A percentile compares a stretch with the other conserved stretches of the same genome.
Evolutionary conservation across 805 yeast species (phyloP).

Genomic region (Isabelozyma heimii): DNA sequence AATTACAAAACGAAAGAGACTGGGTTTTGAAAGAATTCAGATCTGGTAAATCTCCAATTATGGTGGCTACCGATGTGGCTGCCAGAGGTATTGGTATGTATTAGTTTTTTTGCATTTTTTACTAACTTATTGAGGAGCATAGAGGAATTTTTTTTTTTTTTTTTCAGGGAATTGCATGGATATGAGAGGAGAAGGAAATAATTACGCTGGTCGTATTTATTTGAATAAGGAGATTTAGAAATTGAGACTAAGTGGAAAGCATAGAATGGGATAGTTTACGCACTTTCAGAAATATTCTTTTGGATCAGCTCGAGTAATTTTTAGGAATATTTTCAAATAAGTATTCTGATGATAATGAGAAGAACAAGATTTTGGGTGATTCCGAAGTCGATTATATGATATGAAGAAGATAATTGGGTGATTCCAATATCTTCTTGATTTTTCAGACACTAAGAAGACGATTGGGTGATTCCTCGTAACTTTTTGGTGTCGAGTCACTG

Average conservation of each 20-base stretch:
- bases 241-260: not conserved
- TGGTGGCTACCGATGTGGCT: constrained; percentile 99
- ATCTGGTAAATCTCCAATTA: constrained; percentile 87
- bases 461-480: not conserved
- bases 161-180: not conserved
- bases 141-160: constrained; percentile 3
- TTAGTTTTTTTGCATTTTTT: constrained; percentile 11
- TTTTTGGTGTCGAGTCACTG: not conserved
- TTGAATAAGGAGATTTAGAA: not conserved
- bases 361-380: not conserved
- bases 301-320: not conserved
- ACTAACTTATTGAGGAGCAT: constrained; percentile 6
- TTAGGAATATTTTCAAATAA: not conserved
- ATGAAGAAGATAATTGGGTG: not conserved
- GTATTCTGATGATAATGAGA: not conserved
- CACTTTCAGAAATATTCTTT: not conserved
- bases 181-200: not conserved
- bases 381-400: not conserved
- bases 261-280: not conserved
- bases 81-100: constrained; percentile 99
- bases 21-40: constrained; percentile 96
- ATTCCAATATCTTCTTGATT: not conserved
- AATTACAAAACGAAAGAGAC: constrained; percentile 96
- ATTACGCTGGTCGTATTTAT: not conserved
- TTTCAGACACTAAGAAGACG: not conserved